A percentile compares a stretch with the other conserved stretches of the same genome.
phyloP scores from a whole-genome alignment of 2,329 filamentous ascomycete genomes.

The Colletotrichum costaricense region DNA sequence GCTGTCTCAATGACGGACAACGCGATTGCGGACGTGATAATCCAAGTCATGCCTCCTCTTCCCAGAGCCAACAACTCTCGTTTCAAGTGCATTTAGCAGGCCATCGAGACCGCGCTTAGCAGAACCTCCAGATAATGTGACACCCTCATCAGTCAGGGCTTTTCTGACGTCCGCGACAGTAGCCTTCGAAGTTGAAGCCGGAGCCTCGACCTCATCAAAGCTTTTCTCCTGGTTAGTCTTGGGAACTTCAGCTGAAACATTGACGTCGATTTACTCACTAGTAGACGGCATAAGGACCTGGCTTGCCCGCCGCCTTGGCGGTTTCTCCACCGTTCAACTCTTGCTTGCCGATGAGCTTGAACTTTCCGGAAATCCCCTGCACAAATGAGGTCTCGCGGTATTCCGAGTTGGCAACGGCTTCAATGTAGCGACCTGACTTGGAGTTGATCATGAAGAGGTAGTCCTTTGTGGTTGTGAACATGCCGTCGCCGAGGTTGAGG shows the following conservation, averaged over 20 bases:
- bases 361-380: not conserved
- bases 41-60: not conserved
- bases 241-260: not conserved
- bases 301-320: not conserved
- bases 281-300: not conserved
- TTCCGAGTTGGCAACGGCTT: not conserved
- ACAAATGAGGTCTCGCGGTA: not conserved
- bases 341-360: not conserved
- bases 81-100: not conserved
- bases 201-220: not conserved
- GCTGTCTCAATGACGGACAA: not conserved
- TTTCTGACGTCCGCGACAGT: not conserved
- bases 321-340: not conserved
- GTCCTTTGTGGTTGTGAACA: not conserved
- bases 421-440: not conserved
- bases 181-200: not conserved
- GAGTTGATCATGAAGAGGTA: slow-evolving; percentile 3
- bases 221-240: not conserved
- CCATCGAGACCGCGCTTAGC: not conserved
- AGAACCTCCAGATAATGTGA: not conserved
- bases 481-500: not conserved
- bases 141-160: not conserved
- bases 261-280: not conserved
- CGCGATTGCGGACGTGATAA: not conserved
- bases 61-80: not conserved